phyloP scores from a whole-genome alignment of 169 alveolate genomes.

The Plasmodium vinckei region DNA sequence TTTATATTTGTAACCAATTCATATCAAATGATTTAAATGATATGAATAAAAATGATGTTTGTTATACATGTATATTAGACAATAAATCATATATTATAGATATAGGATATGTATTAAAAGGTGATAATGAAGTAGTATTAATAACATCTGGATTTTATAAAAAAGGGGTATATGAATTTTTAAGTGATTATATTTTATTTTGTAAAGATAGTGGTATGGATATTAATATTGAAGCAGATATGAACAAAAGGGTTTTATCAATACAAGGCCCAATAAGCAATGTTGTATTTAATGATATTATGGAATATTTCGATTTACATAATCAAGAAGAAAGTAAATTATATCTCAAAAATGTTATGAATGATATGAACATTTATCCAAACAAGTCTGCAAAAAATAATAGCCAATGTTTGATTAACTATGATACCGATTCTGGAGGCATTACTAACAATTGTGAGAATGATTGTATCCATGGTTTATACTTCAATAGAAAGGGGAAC shows the following conservation, averaged over 20 bases:
- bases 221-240: constrained; percentile 69
- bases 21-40: constrained; percentile 75
- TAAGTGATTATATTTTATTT: constrained; percentile 79
- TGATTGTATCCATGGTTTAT: not conserved
- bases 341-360: constrained; percentile 44
- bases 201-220: constrained; percentile 80
- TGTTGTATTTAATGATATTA: constrained; percentile 55
- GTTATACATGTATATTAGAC: constrained; percentile 78
- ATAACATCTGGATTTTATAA: constrained; percentile 81
- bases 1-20: constrained; percentile 79
- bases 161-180: constrained; percentile 79
- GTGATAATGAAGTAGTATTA: constrained; percentile 71
- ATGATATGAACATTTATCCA: not conserved
- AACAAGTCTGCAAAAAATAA: not conserved
- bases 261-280: constrained; percentile 80
- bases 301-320: constrained; percentile 26
- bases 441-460: no score
- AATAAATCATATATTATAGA: constrained; percentile 81
- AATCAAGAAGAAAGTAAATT: constrained; percentile 9
- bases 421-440: not conserved
- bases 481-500: constrained; percentile 14
- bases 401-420: not conserved
- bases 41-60: constrained; percentile 66
- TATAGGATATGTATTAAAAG: constrained; percentile 78
- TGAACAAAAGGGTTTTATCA: constrained; percentile 63